phyloP scores from a whole-genome alignment of 202 grass and related monocot genomes.

The Brachypodium distachyon region DNA sequence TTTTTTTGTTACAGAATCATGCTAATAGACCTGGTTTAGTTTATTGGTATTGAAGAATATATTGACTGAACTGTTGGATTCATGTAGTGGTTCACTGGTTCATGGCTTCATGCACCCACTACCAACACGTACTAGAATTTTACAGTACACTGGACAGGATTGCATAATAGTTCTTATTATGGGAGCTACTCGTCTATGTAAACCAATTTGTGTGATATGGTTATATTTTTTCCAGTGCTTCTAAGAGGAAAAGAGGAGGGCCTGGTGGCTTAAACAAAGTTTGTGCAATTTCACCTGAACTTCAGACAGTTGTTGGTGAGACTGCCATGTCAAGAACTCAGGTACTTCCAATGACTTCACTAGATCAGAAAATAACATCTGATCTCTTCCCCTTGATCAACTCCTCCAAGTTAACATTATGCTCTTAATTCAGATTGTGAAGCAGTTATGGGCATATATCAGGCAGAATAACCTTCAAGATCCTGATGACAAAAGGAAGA shows the following conservation, averaged over 20 bases:
- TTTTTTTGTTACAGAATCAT: neutral
- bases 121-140: neutral
- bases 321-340: constrained; percentile 97
- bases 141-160: neutral
- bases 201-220: constrained; percentile 1
- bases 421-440: constrained; percentile 82
- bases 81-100: neutral
- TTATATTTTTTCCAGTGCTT: constrained; percentile 30
- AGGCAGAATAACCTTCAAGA: constrained; percentile 98
- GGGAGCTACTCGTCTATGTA: neutral
- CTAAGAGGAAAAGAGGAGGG: constrained; percentile 84
- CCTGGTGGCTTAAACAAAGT: constrained; percentile 96
- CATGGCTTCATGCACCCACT: neutral
- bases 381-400: neutral
- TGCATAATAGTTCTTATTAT: neutral
- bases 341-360: constrained; percentile 21
- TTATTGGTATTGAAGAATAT: neutral
- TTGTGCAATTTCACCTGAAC: constrained; percentile 95
- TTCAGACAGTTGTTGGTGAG: constrained; percentile 91
- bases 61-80: neutral
- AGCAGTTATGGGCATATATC: constrained; percentile 95
- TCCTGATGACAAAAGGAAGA: constrained; percentile 97
- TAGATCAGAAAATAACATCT: neutral
- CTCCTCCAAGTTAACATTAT: constrained; percentile 5
- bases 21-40: neutral